Percentiles rank a stretch among this genome's conserved stretches.
Conservation (phyloP, 441 rosid genomes). For the Adansonia rubrostipa region DNA sequence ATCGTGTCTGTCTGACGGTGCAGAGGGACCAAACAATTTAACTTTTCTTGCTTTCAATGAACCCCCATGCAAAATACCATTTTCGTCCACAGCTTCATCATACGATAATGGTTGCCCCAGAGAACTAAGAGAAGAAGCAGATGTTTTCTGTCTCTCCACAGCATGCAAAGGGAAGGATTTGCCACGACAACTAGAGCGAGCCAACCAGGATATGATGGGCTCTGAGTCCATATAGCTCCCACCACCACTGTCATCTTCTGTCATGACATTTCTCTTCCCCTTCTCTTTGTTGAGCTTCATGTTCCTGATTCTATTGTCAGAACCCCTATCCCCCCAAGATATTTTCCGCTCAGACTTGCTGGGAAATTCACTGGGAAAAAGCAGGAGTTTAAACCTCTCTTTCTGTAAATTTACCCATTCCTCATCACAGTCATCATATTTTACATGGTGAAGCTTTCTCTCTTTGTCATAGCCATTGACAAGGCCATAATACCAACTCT, state of each 20-base stretch:
- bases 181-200: slow-evolving; percentile 59
- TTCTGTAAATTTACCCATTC: slow-evolving; percentile 85
- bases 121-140: slow-evolving; percentile 30
- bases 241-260: slow-evolving; percentile 57
- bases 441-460: slow-evolving; percentile 83
- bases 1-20: slow-evolving; percentile 38
- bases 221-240: slow-evolving; percentile 73
- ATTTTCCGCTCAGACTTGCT: slow-evolving; percentile 49
- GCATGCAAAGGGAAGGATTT: slow-evolving; percentile 61
- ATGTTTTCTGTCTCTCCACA: slow-evolving; percentile 54
- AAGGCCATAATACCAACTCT: slow-evolving; percentile 89
- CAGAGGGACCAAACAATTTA: slow-evolving; percentile 39
- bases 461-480: slow-evolving; percentile 72
- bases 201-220: slow-evolving; percentile 94
- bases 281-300: slow-evolving; percentile 45
- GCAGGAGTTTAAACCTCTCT: slow-evolving; percentile 86
- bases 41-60: slow-evolving; percentile 36
- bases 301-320: slow-evolving; percentile 43
- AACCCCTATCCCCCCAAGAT: slow-evolving; percentile 40
- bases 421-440: slow-evolving; percentile 97
- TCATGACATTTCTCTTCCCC: slow-evolving; percentile 41
- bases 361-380: slow-evolving; percentile 83
- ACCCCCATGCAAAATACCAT: slow-evolving; percentile 35
- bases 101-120: slow-evolving; percentile 25
- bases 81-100: slow-evolving; percentile 34